Base-by-base conservation (phyloP, 129 eudicot genomes). In the Erigeron canadensis region DNA sequence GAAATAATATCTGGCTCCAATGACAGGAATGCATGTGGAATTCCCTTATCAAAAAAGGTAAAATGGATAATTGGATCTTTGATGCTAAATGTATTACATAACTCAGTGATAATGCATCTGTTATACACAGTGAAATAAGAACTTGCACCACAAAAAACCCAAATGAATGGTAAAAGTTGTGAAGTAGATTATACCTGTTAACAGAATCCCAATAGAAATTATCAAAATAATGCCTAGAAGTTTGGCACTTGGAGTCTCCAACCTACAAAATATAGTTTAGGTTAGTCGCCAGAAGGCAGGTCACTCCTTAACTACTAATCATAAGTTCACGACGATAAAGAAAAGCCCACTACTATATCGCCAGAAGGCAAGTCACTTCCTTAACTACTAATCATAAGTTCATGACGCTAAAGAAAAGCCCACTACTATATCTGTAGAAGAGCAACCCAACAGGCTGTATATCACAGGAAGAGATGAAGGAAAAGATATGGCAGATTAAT, bases 191-290 rank as follows among this genome's bases (percentile, higher is more conserved):
- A 72, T 78, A 93, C 98, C 98, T 78, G 98, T 94, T 71, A 89
- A 87, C 37, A 94, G 59, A 79, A 94, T 78, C 67, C 98, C 98
- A 73, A 79, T 66, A 59, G 98, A 94, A 68, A 94, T 94, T 77
- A 94, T 77, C 23, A 87, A 75, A 50, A 94, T 94, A 69, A 94
- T 94, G 72, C 93, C 96, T 13, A 87, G 67, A 63, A 94, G 96
- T 79, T 87, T 94, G 55, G 80, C 53, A 69, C 96, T 94, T 72
- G 98, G 98, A 61, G 93, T 84, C 83, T 94, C 98, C 96, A 94
- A 86, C 95, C 97, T 94, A 77, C 61, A 77, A 21, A 57, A 67
- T 63, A 28, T 53, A 63, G 47, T 72, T 70, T 46, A 45, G 28
- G 50, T 70, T 63, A 77, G 70, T 73, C 47, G 44, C 43, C 19